phyloP scores from a whole-genome alignment of 495 filamentous ascomycete genomes.

The Annulohypoxylon stygium region DNA sequence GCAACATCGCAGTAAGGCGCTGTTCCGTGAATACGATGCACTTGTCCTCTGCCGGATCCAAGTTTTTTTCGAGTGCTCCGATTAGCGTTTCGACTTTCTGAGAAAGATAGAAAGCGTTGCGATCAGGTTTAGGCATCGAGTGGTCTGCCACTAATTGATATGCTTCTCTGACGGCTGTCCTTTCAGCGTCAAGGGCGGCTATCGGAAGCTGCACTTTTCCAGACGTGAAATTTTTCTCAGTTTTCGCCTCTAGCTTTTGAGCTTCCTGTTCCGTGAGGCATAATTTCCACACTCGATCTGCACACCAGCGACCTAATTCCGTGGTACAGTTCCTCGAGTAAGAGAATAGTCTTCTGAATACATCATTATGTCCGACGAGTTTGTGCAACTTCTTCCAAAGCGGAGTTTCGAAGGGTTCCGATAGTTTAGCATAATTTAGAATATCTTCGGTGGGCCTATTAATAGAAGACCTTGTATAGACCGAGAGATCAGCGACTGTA shows the following conservation, averaged over 20 bases:
- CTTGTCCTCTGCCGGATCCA: slow-evolving; percentile 63
- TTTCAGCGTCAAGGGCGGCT: slow-evolving; percentile 56
- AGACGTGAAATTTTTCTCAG: slow-evolving; percentile 59
- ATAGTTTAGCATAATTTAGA: slow-evolving; percentile 68
- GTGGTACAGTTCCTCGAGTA: slow-evolving; percentile 70
- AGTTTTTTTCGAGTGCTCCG: slow-evolving; percentile 68
- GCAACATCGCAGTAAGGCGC: slow-evolving; percentile 79
- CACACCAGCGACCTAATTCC: slow-evolving; percentile 86
- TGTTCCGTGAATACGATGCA: slow-evolving; percentile 91
- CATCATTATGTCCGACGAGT: slow-evolving; percentile 67
- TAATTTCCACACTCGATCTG: slow-evolving; percentile 84
- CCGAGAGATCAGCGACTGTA: slow-evolving; percentile 76
- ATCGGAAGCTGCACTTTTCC: slow-evolving; percentile 51
- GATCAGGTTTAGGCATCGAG: slow-evolving; percentile 59
- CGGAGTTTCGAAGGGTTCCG: slow-evolving; percentile 69
- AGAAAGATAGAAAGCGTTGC: slow-evolving; percentile 67
- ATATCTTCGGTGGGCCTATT: slow-evolving; percentile 50
- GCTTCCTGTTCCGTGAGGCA: slow-evolving; percentile 75
- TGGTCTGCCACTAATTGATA: slow-evolving; percentile 67
- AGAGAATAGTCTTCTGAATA: slow-evolving; percentile 70
- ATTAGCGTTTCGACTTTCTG: slow-evolving; percentile 77
- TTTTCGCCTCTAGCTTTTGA: slow-evolving; percentile 70
- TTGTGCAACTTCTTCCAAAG: slow-evolving; percentile 70
- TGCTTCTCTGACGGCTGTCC: slow-evolving; percentile 70
- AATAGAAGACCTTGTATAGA: slow-evolving; percentile 66